Conservation (phyloP, 345 rosid species). For the Lumnitzera littorea region DNA sequence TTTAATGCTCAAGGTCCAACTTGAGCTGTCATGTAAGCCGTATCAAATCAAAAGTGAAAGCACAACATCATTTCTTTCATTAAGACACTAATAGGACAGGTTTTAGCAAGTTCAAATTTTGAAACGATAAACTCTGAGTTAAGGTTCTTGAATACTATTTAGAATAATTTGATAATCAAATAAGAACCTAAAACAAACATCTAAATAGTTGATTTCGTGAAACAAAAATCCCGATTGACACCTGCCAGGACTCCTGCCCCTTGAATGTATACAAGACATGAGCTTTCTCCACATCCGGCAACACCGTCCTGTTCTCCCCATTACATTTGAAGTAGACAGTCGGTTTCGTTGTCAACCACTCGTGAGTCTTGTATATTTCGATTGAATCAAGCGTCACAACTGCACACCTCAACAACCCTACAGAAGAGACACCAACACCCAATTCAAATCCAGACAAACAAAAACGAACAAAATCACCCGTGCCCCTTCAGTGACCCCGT, state of each 20-base stretch:
- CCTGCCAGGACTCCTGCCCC: slow-evolving; percentile 87
- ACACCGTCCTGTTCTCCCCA: slow-evolving; percentile 46
- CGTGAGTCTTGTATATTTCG: slow-evolving; percentile 41
- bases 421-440: slow-evolving; percentile 1
- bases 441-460: background rate
- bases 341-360: slow-evolving; percentile 39
- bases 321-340: slow-evolving; percentile 56
- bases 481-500: too few relatives aligned
- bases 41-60: too few relatives aligned
- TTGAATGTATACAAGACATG: slow-evolving; percentile 36
- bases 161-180: too few relatives aligned
- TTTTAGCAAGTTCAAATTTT: too few relatives aligned
- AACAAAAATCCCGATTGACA: background rate
- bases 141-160: too few relatives aligned
- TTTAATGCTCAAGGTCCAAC: too few relatives aligned
- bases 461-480: background rate
- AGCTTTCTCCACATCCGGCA: slow-evolving; percentile 49
- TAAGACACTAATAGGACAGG: too few relatives aligned
- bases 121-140: too few relatives aligned
- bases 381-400: slow-evolving; percentile 49
- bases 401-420: slow-evolving; percentile 40
- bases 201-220: too few relatives aligned
- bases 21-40: too few relatives aligned
- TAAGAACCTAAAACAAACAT: too few relatives aligned
- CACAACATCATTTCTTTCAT: too few relatives aligned